Evolutionary conservation across 164 flowering plant genomes (phyloP).

Genomic region (Vitis amurensis): DNA sequence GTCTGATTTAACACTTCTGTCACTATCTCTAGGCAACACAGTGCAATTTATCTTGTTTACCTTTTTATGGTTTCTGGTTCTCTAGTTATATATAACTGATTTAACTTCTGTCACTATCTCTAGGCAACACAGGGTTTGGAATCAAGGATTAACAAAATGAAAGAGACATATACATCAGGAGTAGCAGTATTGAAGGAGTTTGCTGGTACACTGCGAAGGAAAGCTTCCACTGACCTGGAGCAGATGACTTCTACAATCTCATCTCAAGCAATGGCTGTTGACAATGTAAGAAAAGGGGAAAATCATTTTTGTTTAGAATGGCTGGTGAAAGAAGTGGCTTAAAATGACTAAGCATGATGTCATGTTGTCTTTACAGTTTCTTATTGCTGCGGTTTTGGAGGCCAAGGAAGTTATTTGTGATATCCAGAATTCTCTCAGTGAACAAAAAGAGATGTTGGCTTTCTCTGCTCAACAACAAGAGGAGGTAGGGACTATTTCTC

Average conservation of each 20-base stretch:
- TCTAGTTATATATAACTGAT: not conserved
- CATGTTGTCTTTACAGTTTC: constrained; percentile 44
- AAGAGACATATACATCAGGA: constrained; percentile 51
- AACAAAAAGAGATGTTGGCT: constrained; percentile 51
- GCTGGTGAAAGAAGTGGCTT: not conserved
- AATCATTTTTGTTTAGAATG: not conserved
- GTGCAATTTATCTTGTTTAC: not conserved
- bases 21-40: constrained; percentile 33
- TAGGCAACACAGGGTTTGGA: constrained; percentile 65
- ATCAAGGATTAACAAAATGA: constrained; percentile 50
- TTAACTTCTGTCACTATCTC: constrained; percentile 7
- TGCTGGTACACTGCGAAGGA: constrained; percentile 37
- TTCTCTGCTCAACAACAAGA: constrained; percentile 60
- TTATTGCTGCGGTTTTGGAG: constrained; percentile 47
- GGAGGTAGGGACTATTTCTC: constrained; percentile 41
- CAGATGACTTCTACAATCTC: constrained; percentile 44
- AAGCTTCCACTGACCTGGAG: constrained; percentile 55
- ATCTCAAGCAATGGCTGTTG: constrained; percentile 44
- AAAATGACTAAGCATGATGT: not conserved
- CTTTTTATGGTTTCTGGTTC: too few relatives aligned
- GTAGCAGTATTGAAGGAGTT: constrained; percentile 49
- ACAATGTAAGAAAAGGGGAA: constrained; percentile 44
- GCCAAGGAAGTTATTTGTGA: constrained; percentile 54
- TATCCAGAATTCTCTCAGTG: constrained; percentile 50
- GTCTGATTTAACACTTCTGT: not conserved